Evolutionary conservation across 108 stramenopile genomes (phyloP).

Genomic region (Hondaea fermentalgiana): DNA sequence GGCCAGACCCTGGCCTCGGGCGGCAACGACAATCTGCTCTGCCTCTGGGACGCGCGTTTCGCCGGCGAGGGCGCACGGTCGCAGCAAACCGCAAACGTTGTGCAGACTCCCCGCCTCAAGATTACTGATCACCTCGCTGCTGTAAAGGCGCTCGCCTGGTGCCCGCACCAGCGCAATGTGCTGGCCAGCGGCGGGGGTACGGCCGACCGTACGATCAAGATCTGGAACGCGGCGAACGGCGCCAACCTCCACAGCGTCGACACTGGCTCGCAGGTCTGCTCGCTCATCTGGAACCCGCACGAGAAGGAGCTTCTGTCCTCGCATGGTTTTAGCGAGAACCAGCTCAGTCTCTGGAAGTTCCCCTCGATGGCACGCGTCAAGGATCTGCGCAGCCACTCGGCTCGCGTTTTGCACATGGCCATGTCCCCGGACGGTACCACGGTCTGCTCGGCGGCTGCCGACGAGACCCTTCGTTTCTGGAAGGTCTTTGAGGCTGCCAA

Average conservation of each 20-base stretch:
- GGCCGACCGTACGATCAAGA: conserved; percentile 95
- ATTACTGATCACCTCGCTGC: conserved; percentile 89
- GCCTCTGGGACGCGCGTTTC: conserved; percentile 87
- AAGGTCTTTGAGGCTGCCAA: conserved; percentile 70
- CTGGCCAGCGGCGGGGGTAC: conserved; percentile 95
- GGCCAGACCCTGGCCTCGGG: conserved; percentile 87
- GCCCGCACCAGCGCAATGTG: conserved; percentile 84
- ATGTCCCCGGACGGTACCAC: conserved; percentile 82
- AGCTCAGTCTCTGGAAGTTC: conserved; percentile 90
- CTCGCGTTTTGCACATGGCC: conserved; percentile 86
- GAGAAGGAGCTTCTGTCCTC: conserved; percentile 89
- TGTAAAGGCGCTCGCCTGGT: conserved; percentile 97
- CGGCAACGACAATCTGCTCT: conserved; percentile 94
- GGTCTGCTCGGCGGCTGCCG: conserved; percentile 90
- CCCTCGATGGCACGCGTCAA: conserved; percentile 86
- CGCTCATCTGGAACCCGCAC: conserved; percentile 82
- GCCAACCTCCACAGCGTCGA: conserved; percentile 85
- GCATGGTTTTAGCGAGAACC: conserved; percentile 94
- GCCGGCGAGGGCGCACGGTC: conserved; percentile 46
- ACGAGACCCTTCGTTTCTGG: conserved; percentile 98
- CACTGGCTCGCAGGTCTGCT: conserved; percentile 93
- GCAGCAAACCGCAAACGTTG: conserved; percentile 23
- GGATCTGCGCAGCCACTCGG: conserved; percentile 88
- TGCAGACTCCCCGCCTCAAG: conserved; percentile 50
- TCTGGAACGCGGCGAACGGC: conserved; percentile 95